Conservation (phyloP, 306 rosid species). For the Senna siamea region DNA sequence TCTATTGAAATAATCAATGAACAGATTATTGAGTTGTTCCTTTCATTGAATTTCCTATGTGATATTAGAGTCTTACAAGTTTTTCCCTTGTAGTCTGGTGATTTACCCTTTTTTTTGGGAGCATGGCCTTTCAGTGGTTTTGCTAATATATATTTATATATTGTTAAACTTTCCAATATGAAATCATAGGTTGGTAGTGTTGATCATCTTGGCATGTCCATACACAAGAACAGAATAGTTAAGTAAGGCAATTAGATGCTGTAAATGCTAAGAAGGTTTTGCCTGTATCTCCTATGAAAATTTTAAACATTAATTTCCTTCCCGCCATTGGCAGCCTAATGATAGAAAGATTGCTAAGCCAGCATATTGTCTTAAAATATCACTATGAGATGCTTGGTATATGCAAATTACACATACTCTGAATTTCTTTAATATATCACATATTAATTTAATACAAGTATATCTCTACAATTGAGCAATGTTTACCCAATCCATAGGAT, state of each 20-base stretch:
- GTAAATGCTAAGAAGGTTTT: background rate
- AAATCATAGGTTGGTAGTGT: background rate
- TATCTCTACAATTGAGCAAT: constrained; percentile 26
- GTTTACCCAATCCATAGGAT: constrained; percentile 24
- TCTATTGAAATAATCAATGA: constrained; percentile 17
- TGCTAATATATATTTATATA: background rate
- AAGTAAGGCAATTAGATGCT: constrained; percentile 21
- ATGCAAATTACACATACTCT: constrained; percentile 10
- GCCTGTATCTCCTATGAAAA: background rate
- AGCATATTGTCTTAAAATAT: constrained; percentile 24
- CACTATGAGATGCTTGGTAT: constrained; percentile 14
- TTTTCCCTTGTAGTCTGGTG: background rate
- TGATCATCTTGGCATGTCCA: background rate
- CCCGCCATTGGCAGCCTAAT: constrained; percentile 22
- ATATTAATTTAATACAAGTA: constrained; percentile 11
- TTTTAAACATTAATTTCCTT: no score
- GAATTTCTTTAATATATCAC: constrained; percentile 35
- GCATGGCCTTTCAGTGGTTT: background rate
- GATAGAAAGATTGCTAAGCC: constrained; percentile 23
- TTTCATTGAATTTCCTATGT: constrained; percentile 3
- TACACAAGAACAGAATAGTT: background rate
- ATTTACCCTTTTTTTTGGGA: background rate
- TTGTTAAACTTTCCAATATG: background rate
- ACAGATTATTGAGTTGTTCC: constrained; percentile 6
- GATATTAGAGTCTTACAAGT: background rate